Base-by-base conservation (phyloP, 768 basidiomycete species). In the Serendipita vermifera region DNA sequence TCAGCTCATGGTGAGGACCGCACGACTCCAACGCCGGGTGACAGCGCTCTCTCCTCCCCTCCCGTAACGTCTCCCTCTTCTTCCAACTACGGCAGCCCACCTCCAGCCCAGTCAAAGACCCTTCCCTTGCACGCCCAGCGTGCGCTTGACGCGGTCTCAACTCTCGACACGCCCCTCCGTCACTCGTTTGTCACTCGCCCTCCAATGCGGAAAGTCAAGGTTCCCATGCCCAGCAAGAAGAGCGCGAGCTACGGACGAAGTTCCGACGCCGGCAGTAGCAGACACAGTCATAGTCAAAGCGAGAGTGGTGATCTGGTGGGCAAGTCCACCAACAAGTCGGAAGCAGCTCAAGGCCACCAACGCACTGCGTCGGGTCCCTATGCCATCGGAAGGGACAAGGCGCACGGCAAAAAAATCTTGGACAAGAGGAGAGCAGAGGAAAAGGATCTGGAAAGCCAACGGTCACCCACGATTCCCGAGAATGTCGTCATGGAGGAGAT, bases 381-480 rank as follows among this genome's bases (percentile, higher is more conserved):
- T 51, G 11, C 29, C 5, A 11, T 29, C 9, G 20, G 24, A 24
- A 22, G 27, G 22, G 46, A 51, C n/a, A 27, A 27, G 9, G 22
- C 46, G 27, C 46, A 31, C 26, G 32, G 22, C 20, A 51, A 51
- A 29, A 51, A 51, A 31, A 51, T 51, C 11, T 31, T 51, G 11
- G 46, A 51, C 7, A 51, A 31, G 24, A 22, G 46, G 9, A 51
- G 22, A 31, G 46, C 26, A 51, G 46, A 51, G 46, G 46, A 51
- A 31, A 22, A 51, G 32, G 46, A 51, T 9, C 17, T 51, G 9
- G 9, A n/a, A n/a, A n/a, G n/a, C n/a, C n/a, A n/a, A n/a, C n/a
- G n/a, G n/a, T n/a, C n/a, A n/a, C n/a, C n/a, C n/a, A n/a, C n/a
- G n/a, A n/a, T n/a, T n/a, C n/a, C n/a, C n/a, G n/a, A 24, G 7